phyloP scores from a whole-genome alignment of 768 basidiomycete genomes.

The Lepiota subincarnata region DNA sequence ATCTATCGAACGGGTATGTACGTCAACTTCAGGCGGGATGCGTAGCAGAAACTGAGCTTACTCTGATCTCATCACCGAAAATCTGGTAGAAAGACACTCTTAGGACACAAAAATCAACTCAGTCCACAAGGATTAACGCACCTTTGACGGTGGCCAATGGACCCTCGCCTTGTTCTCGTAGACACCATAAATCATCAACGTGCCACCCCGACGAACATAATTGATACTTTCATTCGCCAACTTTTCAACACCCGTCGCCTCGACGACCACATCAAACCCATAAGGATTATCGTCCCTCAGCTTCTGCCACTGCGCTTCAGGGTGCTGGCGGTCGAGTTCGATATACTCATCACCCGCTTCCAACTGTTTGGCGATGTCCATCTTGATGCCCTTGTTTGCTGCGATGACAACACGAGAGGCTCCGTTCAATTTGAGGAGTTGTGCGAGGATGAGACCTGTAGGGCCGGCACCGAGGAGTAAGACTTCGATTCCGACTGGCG shows the following conservation, averaged over 20 bases:
- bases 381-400: constrained; percentile 89
- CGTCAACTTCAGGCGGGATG: neutral
- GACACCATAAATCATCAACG: constrained; percentile 86
- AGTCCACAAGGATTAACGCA: constrained; percentile 41
- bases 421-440: constrained; percentile 84
- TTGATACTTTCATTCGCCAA: constrained; percentile 87
- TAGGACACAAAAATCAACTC: neutral
- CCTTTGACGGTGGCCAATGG: constrained; percentile 83
- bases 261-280: constrained; percentile 83
- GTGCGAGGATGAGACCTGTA: constrained; percentile 84
- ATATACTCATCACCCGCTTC: constrained; percentile 82
- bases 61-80: constrained; percentile 59
- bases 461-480: constrained; percentile 89
- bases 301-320: constrained; percentile 75
- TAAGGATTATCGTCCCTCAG: constrained; percentile 79
- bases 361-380: constrained; percentile 77
- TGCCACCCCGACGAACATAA: constrained; percentile 83
- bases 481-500: constrained; percentile 80
- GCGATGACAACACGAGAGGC: constrained; percentile 79
- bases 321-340: constrained; percentile 73
- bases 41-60: constrained; percentile 12
- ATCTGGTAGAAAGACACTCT: constrained; percentile 35
- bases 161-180: constrained; percentile 84
- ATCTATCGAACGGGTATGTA: constrained; percentile 43
- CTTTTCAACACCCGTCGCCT: constrained; percentile 72